phyloP scores from a whole-genome alignment of 2,329 filamentous ascomycete species.

The Phaeosphaeria sp. region DNA sequence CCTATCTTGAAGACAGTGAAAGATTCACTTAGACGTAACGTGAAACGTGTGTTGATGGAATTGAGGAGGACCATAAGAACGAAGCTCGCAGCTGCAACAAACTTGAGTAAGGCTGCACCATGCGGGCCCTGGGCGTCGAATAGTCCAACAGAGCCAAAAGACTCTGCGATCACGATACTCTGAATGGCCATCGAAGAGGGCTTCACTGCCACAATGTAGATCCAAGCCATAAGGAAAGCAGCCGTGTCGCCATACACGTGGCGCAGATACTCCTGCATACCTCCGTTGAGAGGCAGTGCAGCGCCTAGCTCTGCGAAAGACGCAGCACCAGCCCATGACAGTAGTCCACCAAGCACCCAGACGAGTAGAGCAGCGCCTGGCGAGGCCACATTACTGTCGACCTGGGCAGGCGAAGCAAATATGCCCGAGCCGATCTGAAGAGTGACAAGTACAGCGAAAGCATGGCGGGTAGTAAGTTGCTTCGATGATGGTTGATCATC shows the following conservation, averaged over 20 bases:
- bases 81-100: slow-evolving; percentile 45
- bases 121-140: slow-evolving; percentile 10
- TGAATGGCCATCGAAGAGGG: slow-evolving; percentile 70
- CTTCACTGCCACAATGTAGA: slow-evolving; percentile 70
- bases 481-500: slow-evolving; percentile 20
- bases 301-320: slow-evolving; percentile 70
- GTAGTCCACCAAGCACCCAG: slow-evolving; percentile 67
- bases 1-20: slow-evolving; percentile 51
- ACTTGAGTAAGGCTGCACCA: slow-evolving; percentile 45
- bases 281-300: slow-evolving; percentile 68
- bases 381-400: slow-evolving; percentile 69
- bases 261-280: slow-evolving; percentile 68
- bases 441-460: slow-evolving; percentile 67
- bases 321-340: slow-evolving; percentile 69
- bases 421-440: slow-evolving; percentile 71
- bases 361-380: slow-evolving; percentile 65
- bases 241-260: slow-evolving; percentile 67
- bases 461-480: slow-evolving; percentile 47
- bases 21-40: slow-evolving; percentile 50
- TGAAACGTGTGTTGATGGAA: slow-evolving; percentile 52
- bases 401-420: slow-evolving; percentile 69
- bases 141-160: slow-evolving; percentile 57
- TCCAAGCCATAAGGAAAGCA: slow-evolving; percentile 71
- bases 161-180: slow-evolving; percentile 66
- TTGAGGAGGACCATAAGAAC: slow-evolving; percentile 52